Percentiles rank a stretch among this genome's conserved stretches.
Conservation (phyloP, 2,329 filamentous ascomycete genomes). For the Aspergillus fijiensis region DNA sequence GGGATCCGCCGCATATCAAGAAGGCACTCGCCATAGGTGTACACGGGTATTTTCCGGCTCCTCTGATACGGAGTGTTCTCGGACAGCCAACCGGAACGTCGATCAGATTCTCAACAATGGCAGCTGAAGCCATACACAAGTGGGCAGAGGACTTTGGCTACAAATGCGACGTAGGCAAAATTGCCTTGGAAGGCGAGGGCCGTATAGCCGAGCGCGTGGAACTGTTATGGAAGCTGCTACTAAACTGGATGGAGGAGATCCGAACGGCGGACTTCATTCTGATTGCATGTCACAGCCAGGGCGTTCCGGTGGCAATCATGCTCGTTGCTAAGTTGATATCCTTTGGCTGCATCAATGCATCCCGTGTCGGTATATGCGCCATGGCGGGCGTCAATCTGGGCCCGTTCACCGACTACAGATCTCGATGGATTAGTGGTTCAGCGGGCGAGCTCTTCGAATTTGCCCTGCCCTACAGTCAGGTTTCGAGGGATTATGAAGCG, state of each 20-base stretch:
- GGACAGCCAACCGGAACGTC: constrained; percentile 96
- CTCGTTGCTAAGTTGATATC: constrained; percentile 89
- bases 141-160: constrained; percentile 77
- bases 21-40: constrained; percentile 91
- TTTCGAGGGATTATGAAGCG: constrained; percentile 77
- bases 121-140: constrained; percentile 75
- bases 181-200: constrained; percentile 91
- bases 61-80: constrained; percentile 82
- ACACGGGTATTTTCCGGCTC: constrained; percentile 89
- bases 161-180: constrained; percentile 82
- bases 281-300: constrained; percentile 92
- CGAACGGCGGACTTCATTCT: constrained; percentile 84
- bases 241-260: constrained; percentile 93
- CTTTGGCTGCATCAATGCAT: constrained; percentile 74
- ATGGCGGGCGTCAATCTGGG: constrained; percentile 92
- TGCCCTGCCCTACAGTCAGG: constrained; percentile 73
- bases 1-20: constrained; percentile 69
- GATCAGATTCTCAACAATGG: constrained; percentile 84
- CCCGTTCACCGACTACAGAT: constrained; percentile 89
- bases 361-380: constrained; percentile 80
- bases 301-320: constrained; percentile 91
- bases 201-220: constrained; percentile 87
- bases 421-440: constrained; percentile 81
- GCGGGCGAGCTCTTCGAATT: constrained; percentile 97
- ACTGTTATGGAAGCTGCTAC: constrained; percentile 86